Percentiles rank a stretch among this genome's conserved stretches.
Conservation (phyloP, 345 rosid species). For the Eucalyptus sideroxylon region DNA sequence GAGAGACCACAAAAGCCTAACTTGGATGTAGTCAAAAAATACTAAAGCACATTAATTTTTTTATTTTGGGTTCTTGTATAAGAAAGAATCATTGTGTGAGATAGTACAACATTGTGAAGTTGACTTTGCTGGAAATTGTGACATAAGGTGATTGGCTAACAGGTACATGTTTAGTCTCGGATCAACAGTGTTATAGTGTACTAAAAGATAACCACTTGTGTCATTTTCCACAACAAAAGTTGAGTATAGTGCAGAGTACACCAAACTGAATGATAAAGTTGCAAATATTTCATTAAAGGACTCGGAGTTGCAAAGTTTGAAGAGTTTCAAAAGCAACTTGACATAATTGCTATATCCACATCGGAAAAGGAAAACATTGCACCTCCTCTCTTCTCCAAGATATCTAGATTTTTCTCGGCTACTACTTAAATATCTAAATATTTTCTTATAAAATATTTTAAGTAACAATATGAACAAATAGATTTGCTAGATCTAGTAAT, state of each 20-base stretch:
- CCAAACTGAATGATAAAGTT: background rate
- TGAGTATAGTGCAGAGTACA: background rate
- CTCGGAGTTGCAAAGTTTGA: background rate
- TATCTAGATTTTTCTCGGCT: background rate
- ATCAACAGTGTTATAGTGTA: background rate
- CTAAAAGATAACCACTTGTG: background rate
- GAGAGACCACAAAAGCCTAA: background rate
- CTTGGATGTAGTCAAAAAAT: background rate
- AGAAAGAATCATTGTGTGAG: background rate
- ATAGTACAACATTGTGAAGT: background rate
- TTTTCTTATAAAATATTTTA: no score
- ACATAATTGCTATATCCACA: background rate
- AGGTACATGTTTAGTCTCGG: background rate
- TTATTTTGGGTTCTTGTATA: background rate
- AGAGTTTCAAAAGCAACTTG: background rate
- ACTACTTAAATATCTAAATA: background rate
- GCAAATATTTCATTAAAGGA: background rate
- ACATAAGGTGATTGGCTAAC: background rate
- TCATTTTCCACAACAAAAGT: background rate
- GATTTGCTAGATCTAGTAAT: background rate
- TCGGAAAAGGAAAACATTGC: background rate
- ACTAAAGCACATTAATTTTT: background rate
- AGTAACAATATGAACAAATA: background rate
- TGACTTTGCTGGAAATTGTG: background rate
- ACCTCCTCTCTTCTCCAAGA: background rate